Percentiles rank a stretch among this genome's conserved stretches.
Conservation (phyloP, 2,329 filamentous ascomycete species). For the Penicillium sp. region DNA sequence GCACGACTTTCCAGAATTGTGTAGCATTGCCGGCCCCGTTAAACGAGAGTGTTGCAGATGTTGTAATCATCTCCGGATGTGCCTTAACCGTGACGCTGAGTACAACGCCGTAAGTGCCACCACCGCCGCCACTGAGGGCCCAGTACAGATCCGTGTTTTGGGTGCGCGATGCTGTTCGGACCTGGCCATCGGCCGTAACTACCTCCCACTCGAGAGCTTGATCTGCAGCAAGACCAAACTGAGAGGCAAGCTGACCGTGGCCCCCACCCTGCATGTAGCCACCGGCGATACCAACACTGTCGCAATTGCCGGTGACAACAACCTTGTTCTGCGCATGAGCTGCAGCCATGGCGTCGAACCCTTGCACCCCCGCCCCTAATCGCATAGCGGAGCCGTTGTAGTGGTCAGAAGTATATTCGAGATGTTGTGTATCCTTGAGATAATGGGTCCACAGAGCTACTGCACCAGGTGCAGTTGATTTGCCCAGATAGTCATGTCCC, state of each 20-base stretch:
- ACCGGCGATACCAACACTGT: slow-evolving; percentile 19
- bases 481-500: slow-evolving; percentile 43
- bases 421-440: slow-evolving; percentile 32
- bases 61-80: slow-evolving; percentile 9
- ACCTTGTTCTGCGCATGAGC: slow-evolving; percentile 3
- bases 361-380: slow-evolving; percentile 13
- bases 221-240: slow-evolving; percentile 38
- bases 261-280: slow-evolving; percentile 42
- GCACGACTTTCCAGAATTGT: slow-evolving; percentile 5
- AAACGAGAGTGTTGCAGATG: slow-evolving; percentile 9
- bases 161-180: slow-evolving; percentile 12
- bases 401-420: slow-evolving; percentile 5
- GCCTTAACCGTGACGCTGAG: slow-evolving; percentile 11
- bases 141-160: slow-evolving; percentile 21
- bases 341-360: slow-evolving; percentile 6
- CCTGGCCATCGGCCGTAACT: slow-evolving; percentile 30
- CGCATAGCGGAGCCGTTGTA: slow-evolving; percentile 11
- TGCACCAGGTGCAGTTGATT: slow-evolving; percentile 29
- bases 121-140: slow-evolving; percentile 21
- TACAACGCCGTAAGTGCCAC: slow-evolving; percentile 16
- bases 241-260: slow-evolving; percentile 41
- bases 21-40: background rate
- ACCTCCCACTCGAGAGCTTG: slow-evolving; percentile 35
- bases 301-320: slow-evolving; percentile 5
- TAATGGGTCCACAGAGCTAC: slow-evolving; percentile 42